These are phyloP conservation scores for Trichomonascaceae sp. DNA, from an alignment of 1,139 yeast genomes.

Conservation along the genomic window DNA sequence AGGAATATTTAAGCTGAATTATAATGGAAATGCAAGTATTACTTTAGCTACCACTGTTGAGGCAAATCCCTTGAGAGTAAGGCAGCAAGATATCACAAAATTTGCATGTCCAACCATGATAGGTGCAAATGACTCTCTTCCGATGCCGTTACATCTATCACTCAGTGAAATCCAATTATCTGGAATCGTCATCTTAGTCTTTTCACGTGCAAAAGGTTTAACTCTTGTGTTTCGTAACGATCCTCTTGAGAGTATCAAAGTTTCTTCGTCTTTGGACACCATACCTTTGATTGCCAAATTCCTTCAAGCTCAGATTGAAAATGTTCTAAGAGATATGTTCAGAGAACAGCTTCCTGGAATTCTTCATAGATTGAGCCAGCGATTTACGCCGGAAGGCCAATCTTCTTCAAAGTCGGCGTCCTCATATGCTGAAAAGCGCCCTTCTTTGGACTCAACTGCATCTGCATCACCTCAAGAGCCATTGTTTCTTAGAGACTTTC, in stretches of 20 bases:
- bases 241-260: conserved; percentile 76
- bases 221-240: conserved; percentile 85
- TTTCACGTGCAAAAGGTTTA: conserved; percentile 73
- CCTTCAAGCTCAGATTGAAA: conserved; percentile 75
- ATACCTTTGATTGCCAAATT: conserved; percentile 78
- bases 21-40: conserved; percentile 64
- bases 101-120: conserved; percentile 40
- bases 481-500: conserved; percentile 43
- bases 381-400: conserved; percentile 51
- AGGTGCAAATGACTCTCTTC: conserved; percentile 61
- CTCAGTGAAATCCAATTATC: conserved; percentile 66
- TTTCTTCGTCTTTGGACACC: conserved; percentile 77
- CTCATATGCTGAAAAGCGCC: not conserved
- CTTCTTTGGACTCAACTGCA: not conserved
- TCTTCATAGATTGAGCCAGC: conserved; percentile 67
- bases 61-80: conserved; percentile 35
- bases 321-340: conserved; percentile 70
- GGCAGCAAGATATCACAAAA: conserved; percentile 26
- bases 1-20: conserved; percentile 67
- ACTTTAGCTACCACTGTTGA: conserved; percentile 66
- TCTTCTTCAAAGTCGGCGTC: not conserved
- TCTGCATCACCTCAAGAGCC: conserved; percentile 21
- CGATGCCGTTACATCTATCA: conserved; percentile 72
- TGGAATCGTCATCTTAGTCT: conserved; percentile 81
- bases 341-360: conserved; percentile 80